phyloP scores from a whole-genome alignment of 106 monocot species.

The Vanilla planifolia region DNA sequence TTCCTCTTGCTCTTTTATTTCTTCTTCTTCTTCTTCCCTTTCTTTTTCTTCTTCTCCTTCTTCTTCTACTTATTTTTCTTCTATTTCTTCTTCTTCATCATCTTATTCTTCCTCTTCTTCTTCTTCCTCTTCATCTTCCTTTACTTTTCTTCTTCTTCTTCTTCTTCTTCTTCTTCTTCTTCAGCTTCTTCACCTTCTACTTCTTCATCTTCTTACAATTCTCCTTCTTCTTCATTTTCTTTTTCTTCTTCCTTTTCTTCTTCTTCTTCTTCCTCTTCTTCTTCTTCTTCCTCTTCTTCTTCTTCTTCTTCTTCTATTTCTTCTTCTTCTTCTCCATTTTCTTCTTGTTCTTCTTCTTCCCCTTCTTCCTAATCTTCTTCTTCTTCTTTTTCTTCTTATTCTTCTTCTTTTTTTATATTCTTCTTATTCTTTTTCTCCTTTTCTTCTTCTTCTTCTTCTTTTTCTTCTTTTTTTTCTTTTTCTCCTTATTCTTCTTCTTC shows the following conservation, averaged over 20 bases:
- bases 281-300: too few species aligned
- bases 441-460: neutral
- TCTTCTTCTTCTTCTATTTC: neutral
- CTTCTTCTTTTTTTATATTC: too few species aligned
- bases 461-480: too few species aligned
- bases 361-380: too few species aligned
- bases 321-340: neutral
- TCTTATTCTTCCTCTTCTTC: neutral
- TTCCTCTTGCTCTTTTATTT: neutral
- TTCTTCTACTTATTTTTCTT: too few species aligned
- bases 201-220: neutral
- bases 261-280: neutral
- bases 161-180: neutral
- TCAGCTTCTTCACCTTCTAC: too few species aligned
- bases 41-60: neutral
- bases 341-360: too few species aligned
- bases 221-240: too few species aligned
- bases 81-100: too few species aligned
- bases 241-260: neutral
- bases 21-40: neutral
- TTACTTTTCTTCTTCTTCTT: neutral
- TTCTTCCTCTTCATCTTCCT: neutral
- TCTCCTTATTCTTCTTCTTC: too few species aligned
- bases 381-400: too few species aligned
- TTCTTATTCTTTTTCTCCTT: neutral